Percentiles rank a stretch among this genome's conserved stretches.
Evolutionary conservation across 202 grass and related monocot genomes (phyloP).

Genomic region (Carex arenaria): DNA sequence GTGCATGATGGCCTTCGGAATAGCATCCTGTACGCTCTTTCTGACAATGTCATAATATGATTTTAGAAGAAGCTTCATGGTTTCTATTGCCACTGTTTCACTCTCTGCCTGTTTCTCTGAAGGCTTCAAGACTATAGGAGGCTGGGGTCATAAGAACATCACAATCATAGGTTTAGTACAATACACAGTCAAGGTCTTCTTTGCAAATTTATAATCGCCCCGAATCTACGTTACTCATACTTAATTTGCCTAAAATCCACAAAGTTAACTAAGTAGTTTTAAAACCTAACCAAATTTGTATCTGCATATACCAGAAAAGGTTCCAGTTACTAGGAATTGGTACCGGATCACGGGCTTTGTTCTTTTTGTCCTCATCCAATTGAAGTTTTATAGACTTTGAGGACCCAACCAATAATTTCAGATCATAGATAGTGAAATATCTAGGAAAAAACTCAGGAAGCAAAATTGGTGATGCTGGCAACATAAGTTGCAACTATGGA

Average conservation of each 20-base stretch:
- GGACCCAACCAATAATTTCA: neutral
- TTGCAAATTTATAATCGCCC: neutral
- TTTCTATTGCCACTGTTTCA: constrained; percentile 64
- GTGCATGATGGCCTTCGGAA: constrained; percentile 94
- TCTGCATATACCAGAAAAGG: neutral
- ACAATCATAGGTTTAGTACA: constrained; percentile 19
- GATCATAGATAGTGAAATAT: neutral
- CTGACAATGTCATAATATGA: constrained; percentile 98
- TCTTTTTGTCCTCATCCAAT: neutral
- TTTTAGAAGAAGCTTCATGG: constrained; percentile 72
- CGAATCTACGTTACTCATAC: neutral
- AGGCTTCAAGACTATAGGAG: constrained; percentile 75
- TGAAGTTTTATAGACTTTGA: neutral
- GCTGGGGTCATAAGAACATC: constrained; percentile 38
- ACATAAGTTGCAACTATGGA: neutral
- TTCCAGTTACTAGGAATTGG: neutral
- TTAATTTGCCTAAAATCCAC: neutral
- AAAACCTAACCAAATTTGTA: neutral
- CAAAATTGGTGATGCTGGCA: neutral
- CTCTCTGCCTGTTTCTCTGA: constrained; percentile 67
- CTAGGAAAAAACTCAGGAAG: neutral
- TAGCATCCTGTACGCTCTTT: constrained; percentile 73
- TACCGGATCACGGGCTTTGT: neutral
- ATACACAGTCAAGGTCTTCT: neutral
- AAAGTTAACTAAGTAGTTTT: neutral